Evolutionary conservation across 108 stramenopile genomes (phyloP).

Genomic region (Cyclostephanos tholiformis): DNA sequence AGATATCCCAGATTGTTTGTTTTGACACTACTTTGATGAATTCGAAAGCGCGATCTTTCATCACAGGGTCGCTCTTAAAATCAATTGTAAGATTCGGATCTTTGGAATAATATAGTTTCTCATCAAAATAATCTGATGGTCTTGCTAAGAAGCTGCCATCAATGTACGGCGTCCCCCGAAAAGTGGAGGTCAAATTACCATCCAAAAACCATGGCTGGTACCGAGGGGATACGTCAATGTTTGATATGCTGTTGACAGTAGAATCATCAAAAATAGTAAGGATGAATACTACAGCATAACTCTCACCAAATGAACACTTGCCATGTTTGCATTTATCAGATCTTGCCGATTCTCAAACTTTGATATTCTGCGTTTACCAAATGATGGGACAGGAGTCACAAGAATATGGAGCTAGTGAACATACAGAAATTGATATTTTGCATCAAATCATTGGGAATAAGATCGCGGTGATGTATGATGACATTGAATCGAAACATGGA

Average conservation of each 20-base stretch:
- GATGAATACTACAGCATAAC: background rate
- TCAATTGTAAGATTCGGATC: conserved; percentile 59
- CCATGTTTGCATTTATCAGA: conserved; percentile 87
- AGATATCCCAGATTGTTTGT: conserved; percentile 67
- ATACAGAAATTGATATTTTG: background rate
- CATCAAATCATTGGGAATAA: background rate
- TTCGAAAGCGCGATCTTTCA: conserved; percentile 54
- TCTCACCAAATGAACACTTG: conserved; percentile 86
- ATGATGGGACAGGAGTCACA: conserved; percentile 67
- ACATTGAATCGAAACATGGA: background rate
- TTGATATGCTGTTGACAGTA: background rate
- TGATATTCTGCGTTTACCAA: conserved; percentile 65
- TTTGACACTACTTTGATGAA: conserved; percentile 65
- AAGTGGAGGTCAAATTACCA: conserved; percentile 63
- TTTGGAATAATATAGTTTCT: conserved; percentile 12
- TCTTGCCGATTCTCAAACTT: conserved; percentile 68
- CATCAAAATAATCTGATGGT: conserved; percentile 53
- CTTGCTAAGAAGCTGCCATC: conserved; percentile 81
- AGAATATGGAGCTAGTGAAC: conserved; percentile 54
- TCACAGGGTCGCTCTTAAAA: conserved; percentile 66
- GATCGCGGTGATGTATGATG: background rate
- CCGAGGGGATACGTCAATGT: background rate
- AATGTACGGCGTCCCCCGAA: conserved; percentile 62
- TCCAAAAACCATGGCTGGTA: conserved; percentile 84
- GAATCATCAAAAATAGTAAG: background rate